Conservation (phyloP, 2,329 filamentous ascomycete species). For the Stachybotrys echinatus region DNA sequence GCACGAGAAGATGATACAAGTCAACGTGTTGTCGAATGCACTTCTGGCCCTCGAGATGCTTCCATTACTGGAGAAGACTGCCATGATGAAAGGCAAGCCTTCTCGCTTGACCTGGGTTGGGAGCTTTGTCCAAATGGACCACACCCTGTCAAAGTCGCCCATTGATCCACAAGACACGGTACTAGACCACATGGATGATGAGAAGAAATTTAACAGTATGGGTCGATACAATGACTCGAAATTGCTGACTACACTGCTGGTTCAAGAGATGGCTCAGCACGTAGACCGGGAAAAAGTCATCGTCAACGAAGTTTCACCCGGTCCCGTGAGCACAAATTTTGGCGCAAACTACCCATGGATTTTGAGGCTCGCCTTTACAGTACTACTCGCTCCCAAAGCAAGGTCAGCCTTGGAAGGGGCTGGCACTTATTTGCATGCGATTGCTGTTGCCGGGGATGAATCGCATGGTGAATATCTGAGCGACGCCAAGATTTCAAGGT, state of each 20-base stretch:
- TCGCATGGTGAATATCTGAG: constrained; percentile 10
- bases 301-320: constrained; percentile 11
- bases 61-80: constrained; percentile 9
- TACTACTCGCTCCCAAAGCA: constrained; percentile 2
- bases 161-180: constrained; percentile 1
- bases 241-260: constrained; percentile 11
- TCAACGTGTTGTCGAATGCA: constrained; percentile 11
- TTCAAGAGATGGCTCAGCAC: constrained; percentile 7
- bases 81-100: background rate
- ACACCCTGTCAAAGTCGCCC: constrained; percentile 1
- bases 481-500: background rate
- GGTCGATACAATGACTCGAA: constrained; percentile 9
- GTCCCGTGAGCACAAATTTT: constrained; percentile 8
- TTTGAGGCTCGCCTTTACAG: constrained; percentile 5
- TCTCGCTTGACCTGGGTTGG: constrained; percentile 12
- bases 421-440: constrained; percentile 12
- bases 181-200: constrained; percentile 5
- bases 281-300: constrained; percentile 7
- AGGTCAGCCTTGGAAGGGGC: constrained; percentile 8
- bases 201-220: background rate
- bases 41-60: constrained; percentile 9
- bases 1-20: constrained; percentile 11
- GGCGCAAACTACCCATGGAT: constrained; percentile 7
- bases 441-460: constrained; percentile 6
- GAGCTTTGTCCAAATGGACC: constrained; percentile 9